Evolutionary conservation across 768 basidiomycete species (phyloP), one percentile per base, ranked within the genome.

Genomic region (Naganishia vaughanmartiniae): DNA sequence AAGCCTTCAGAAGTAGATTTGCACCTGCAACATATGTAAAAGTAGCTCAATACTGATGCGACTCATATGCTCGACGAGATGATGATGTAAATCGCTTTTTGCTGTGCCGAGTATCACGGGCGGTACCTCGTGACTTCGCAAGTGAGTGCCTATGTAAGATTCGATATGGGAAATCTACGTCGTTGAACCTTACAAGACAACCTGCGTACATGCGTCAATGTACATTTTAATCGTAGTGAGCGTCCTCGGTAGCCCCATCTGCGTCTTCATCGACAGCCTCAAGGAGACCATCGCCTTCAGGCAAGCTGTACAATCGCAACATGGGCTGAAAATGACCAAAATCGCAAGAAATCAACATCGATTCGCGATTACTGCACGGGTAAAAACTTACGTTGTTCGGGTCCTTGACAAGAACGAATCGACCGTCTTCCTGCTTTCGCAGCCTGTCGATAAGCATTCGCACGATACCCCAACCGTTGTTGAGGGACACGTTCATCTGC

Each of bases 401-500:
- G 82, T 99, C 96, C 83, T 95, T 96, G 65, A 99, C 88, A 31
- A 99, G 84, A 17, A 98, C 90, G 79, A 97, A 99, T 81, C 96
- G 96, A 80, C 96, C 96, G 82, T 98, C 95, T 26, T 92, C 92
- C 88, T 93, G 89, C 82, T 94, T 93, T 88, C 96, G 87, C 81
- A 90, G 91, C 71, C 98, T 82, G 77, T 99, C 96, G 33, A 91
- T 90, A 70, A 99, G 89, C 15, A 91, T 95, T 71, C 96, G 86
- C 36, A 98, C 92, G 77, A 99, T 97, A 67, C 96, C 96, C 96
- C 96, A 99, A 14, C 96, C 96, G 79, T 98, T 98, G 39, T 90
- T 84, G 67, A 98, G 83, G 31, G 93, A 95, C 45, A 99, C 89
- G 80, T 97, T 97, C 74, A 98, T 89, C 82, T 98, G 96, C 9